A percentile compares a stretch with the other conserved stretches of the same genome.
Conservation (phyloP, 225 moss, liverwort and hornwort species). For the Thuidium tamariscinum region DNA sequence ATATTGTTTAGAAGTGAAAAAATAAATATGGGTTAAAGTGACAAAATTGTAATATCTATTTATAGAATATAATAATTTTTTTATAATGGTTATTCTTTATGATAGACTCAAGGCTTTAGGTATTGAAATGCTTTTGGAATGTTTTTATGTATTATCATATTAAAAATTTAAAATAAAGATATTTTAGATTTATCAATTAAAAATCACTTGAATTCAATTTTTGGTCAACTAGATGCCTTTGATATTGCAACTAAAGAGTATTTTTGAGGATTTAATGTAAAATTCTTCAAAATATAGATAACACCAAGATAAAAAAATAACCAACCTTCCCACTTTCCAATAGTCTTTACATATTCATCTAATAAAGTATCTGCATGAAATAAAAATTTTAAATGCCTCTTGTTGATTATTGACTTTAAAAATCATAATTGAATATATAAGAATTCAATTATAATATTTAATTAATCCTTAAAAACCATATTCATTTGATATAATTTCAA, state of each 20-base stretch:
- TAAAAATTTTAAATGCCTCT: no score
- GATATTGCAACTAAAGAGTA: not conserved
- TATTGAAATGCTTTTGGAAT: not conserved
- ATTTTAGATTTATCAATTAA: not conserved
- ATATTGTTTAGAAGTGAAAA: not conserved
- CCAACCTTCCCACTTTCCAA: slow-evolving; percentile 44
- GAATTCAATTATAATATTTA: not conserved
- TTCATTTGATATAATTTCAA: no score
- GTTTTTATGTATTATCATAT: not conserved
- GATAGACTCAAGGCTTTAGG: not conserved
- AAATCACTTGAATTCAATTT: not conserved
- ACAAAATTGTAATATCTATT: no score
- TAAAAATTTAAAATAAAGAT: not conserved
- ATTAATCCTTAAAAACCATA: not conserved
- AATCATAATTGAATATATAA: fast-evolving
- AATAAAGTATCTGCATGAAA: slow-evolving; percentile 3
- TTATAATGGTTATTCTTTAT: no score
- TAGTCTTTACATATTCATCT: slow-evolving; percentile 28
- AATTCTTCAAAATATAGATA: slow-evolving; percentile 25
- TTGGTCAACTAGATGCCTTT: not conserved
- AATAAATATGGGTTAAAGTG: no score
- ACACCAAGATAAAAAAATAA: slow-evolving; percentile 24
- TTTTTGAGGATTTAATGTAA: not conserved
- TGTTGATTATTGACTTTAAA: not conserved
- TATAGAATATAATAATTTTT: not conserved